A percentile compares a stretch with the other conserved stretches of the same genome.
These are phyloP conservation scores for Colletotrichum sp. DNA, from an alignment of 2,329 filamentous ascomycete genomes.

Conservation along the genomic window DNA sequence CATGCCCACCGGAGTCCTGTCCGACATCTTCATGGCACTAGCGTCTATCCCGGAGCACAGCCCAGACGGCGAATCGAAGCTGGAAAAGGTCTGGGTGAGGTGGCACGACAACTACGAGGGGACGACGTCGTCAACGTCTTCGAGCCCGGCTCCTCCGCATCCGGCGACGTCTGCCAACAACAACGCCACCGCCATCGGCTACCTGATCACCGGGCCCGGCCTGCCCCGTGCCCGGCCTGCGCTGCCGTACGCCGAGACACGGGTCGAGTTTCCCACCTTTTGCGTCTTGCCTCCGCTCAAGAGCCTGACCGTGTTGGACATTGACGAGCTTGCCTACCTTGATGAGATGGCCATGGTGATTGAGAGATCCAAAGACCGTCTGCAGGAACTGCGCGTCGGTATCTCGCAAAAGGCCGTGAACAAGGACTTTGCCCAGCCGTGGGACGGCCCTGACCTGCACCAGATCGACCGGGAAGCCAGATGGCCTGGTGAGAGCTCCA, in stretches of 20 bases:
- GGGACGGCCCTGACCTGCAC: constrained; percentile 66
- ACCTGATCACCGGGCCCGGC: constrained; percentile 33
- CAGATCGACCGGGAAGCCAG: constrained; percentile 66
- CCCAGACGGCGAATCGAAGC: constrained; percentile 64
- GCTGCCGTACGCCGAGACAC: constrained; percentile 56
- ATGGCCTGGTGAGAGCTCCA: constrained; percentile 61
- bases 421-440: constrained; percentile 62
- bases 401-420: constrained; percentile 58
- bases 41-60: constrained; percentile 70
- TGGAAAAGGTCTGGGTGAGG: constrained; percentile 79
- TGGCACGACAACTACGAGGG: constrained; percentile 77
- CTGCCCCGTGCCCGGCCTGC: constrained; percentile 37
- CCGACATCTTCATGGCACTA: constrained; percentile 82
- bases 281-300: constrained; percentile 77
- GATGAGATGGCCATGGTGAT: constrained; percentile 84
- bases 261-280: constrained; percentile 80
- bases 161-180: constrained; percentile 36
- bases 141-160: constrained; percentile 28
- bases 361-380: constrained; percentile 67
- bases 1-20: constrained; percentile 83
- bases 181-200: constrained; percentile 46
- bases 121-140: constrained; percentile 35
- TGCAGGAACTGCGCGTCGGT: constrained; percentile 77
- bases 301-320: constrained; percentile 78
- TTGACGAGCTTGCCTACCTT: constrained; percentile 82